Conservation (phyloP, 768 basidiomycete genomes). For the Kwoniella shandongensis region DNA sequence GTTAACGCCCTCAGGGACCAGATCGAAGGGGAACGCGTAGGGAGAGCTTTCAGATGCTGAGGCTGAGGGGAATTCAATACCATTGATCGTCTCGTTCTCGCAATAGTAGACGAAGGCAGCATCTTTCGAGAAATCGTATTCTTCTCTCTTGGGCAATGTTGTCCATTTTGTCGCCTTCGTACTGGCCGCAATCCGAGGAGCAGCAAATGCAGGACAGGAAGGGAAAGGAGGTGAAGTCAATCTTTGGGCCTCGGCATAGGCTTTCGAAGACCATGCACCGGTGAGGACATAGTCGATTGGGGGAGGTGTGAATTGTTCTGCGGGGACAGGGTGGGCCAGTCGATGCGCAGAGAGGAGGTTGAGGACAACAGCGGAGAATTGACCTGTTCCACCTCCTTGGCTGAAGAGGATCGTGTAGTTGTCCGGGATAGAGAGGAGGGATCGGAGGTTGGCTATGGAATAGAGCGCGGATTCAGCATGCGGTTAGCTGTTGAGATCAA, state of each 20-base stretch:
- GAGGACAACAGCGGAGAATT: slow-evolving; percentile 87
- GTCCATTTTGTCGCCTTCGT: slow-evolving; percentile 65
- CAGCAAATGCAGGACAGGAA: slow-evolving; percentile 50
- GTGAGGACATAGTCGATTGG: slow-evolving; percentile 83
- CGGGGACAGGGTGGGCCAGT: slow-evolving; percentile 63
- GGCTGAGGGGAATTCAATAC: slow-evolving; percentile 72
- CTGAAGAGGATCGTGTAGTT: slow-evolving; percentile 86
- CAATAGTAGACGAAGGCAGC: slow-evolving; percentile 95
- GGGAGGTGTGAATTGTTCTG: slow-evolving; percentile 52
- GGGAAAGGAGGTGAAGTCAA: slow-evolving; percentile 58
- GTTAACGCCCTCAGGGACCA: slow-evolving; percentile 64
- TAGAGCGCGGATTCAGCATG: background rate
- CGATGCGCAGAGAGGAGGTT: slow-evolving; percentile 86
- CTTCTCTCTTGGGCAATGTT: slow-evolving; percentile 70
- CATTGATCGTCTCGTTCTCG: slow-evolving; percentile 98
- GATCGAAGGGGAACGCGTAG: slow-evolving; percentile 77
- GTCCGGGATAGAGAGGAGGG: slow-evolving; percentile 74
- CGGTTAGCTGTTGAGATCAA: no score
- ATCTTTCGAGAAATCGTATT: slow-evolving; percentile 73
- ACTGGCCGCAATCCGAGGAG: slow-evolving; percentile 65
- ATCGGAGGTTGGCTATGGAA: slow-evolving; percentile 63
- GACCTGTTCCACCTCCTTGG: slow-evolving; percentile 88
- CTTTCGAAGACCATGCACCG: slow-evolving; percentile 88
- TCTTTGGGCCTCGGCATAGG: slow-evolving; percentile 74
- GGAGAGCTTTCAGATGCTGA: slow-evolving; percentile 56